These are phyloP conservation scores for Abelmoschus esculentus DNA, from an alignment of 345 rosid species.

Conservation along the genomic window DNA sequence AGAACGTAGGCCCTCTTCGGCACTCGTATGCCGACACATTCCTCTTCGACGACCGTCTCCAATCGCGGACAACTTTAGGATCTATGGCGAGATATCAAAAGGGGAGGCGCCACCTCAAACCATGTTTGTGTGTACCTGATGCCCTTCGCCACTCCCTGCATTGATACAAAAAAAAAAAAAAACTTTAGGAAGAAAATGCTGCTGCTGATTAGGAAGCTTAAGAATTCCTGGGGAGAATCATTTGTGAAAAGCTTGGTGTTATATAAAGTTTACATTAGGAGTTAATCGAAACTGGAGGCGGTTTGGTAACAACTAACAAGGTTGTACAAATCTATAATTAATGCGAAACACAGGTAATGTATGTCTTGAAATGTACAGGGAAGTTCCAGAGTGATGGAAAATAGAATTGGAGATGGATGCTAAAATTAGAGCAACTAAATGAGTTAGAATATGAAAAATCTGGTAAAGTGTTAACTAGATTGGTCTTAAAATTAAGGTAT, in stretches of 20 bases:
- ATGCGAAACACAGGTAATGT: neutral
- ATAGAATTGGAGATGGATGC: neutral
- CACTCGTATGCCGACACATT: slow-evolving; percentile 14
- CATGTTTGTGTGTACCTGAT: slow-evolving; percentile 12
- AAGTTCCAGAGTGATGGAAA: neutral
- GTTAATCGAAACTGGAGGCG: slow-evolving; percentile 1
- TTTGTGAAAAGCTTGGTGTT: neutral
- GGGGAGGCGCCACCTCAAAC: slow-evolving; percentile 33
- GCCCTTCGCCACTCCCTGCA: slow-evolving; percentile 13
- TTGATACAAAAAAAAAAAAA: neutral
- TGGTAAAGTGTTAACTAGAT: neutral
- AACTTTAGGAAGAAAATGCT: neutral
- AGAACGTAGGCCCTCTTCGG: slow-evolving; percentile 28
- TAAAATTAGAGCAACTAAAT: slow-evolving; percentile 2
- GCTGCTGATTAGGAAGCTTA: neutral
- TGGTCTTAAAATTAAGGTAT: too few species aligned
- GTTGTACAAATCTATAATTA: neutral
- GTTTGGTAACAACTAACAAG: slow-evolving; percentile 2
- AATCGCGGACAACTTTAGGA: slow-evolving; percentile 31
- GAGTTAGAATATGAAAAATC: neutral
- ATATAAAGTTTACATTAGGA: neutral
- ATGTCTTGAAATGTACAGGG: neutral
- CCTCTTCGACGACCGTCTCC: slow-evolving; percentile 49
- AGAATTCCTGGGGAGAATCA: neutral
- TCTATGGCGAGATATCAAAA: slow-evolving; percentile 25